Base-by-base conservation (phyloP, 768 basidiomycete species). In the Leccinum pellstonianum region DNA sequence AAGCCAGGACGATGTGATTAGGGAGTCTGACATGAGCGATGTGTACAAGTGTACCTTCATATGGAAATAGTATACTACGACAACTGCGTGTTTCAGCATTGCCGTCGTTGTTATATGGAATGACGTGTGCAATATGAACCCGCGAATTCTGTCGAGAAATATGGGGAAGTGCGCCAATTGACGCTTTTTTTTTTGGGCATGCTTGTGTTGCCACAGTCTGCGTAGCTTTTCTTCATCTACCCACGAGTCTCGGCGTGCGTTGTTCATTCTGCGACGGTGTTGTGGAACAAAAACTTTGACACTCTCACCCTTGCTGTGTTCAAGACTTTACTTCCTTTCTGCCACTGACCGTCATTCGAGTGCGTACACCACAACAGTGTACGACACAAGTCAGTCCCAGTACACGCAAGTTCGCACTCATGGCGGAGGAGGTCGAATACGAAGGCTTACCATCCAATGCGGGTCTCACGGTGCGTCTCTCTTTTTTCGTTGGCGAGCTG, bases 401-500 rank as follows among this genome's bases (percentile, higher is more conserved):
- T 17, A 58, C 51, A 62, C 55, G 15, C 61, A 54, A 52, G 31
- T 48, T 67, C 61, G 27, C 49, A 64, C 57, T 62, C 56, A 77
- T 77, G 70, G 73, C 77, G 43, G 77, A 75, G 41, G 78, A 83
- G 63, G 80, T 81, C 25, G 87, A 87, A 56, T 86, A 87, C 70
- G 88, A 90, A 73, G 80, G 76, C 56, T 73, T 89, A 54, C 87
- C 90, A 56, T 82, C 85, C 8, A 91, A 91, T 76, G 87, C 90
- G 43, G 88, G 91, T 51, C 83, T 94, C 67, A 86, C 84, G 25
- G 90, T 91, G 67, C 66, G 66, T 54, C 54, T 51, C 52, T 53
- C 50, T 29, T 41, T 17, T 53, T 38, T 54, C 29, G 6, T 54
- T 56, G 52, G 57, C 48, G 63, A 55, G 67, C 54, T 43, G 54